Percentiles rank a stretch among this genome's conserved stretches.
Conservation (phyloP, 2,329 filamentous ascomycete genomes). For the Nemania diffusa region DNA sequence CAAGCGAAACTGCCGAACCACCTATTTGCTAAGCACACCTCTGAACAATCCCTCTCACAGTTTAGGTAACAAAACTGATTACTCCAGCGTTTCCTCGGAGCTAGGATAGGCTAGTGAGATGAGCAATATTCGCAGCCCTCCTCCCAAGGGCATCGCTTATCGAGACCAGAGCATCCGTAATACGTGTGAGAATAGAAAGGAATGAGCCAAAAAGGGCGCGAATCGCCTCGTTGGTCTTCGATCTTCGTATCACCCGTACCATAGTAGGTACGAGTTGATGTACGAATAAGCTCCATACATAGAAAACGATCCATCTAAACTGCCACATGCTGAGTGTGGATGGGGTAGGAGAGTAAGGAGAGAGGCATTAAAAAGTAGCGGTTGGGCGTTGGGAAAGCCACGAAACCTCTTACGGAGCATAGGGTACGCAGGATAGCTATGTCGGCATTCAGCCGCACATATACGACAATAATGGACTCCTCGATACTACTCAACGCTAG, state of each 20-base stretch:
- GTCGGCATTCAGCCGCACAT: slow-evolving; percentile 7
- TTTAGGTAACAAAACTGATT: not conserved
- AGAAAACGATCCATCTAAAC: too few species aligned
- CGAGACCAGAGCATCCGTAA: too few species aligned
- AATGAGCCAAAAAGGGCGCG: too few species aligned
- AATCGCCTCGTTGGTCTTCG: not conserved
- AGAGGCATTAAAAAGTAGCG: not conserved
- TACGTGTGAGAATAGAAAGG: too few species aligned
- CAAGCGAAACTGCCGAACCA: slow-evolving; percentile 3
- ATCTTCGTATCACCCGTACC: not conserved
- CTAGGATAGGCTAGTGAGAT: not conserved
- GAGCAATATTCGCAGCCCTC: not conserved
- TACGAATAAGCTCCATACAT: too few species aligned
- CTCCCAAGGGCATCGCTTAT: too few species aligned
- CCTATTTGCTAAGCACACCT: not conserved
- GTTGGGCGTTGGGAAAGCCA: not conserved
- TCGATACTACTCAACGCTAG: not conserved
- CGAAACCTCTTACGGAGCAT: not conserved
- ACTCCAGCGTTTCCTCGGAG: not conserved
- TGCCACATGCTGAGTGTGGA: not conserved
- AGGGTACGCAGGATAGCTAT: not conserved
- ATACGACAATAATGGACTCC: not conserved
- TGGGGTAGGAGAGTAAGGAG: not conserved
- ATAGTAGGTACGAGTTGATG: not conserved
- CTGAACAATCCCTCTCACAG: not conserved